Conservation (phyloP, 768 basidiomycete species). For the Calocybe cyanea region DNA sequence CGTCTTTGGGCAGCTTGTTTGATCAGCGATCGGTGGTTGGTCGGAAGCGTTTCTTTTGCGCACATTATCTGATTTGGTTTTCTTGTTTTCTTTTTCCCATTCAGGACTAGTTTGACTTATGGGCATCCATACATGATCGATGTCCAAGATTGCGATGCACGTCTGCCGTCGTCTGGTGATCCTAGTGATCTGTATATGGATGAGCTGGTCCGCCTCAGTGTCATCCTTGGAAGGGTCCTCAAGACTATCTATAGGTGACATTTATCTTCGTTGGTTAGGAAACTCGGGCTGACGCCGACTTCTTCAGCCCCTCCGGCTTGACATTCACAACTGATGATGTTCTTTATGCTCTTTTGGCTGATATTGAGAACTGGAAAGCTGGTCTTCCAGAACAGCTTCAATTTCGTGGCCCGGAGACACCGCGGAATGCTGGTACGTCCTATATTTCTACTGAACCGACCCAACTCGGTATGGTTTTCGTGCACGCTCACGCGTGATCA, state of each 20-base stretch:
- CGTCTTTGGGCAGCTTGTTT: constrained; percentile 94
- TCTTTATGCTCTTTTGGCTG: constrained; percentile 57
- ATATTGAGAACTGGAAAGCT: constrained; percentile 74
- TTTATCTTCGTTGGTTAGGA: background rate
- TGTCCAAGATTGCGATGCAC: constrained; percentile 92
- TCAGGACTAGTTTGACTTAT: constrained; percentile 81
- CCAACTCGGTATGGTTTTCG: background rate
- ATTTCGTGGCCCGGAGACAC: constrained; percentile 68
- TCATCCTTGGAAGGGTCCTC: constrained; percentile 85
- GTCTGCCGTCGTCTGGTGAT: constrained; percentile 87
- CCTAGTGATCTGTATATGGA: constrained; percentile 77
- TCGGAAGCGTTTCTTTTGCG: constrained; percentile 12
- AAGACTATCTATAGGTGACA: constrained; percentile 89
- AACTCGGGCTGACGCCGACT: constrained; percentile 3
- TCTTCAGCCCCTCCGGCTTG: constrained; percentile 76
- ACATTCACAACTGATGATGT: constrained; percentile 81
- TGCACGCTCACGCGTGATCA: constrained; percentile 7
- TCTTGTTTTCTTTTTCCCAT: background rate
- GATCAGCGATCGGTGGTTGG: constrained; percentile 89
- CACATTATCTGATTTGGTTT: constrained; percentile 2
- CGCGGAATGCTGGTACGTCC: constrained; percentile 61
- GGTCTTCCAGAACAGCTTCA: constrained; percentile 74
- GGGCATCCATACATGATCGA: constrained; percentile 97
- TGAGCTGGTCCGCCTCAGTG: constrained; percentile 87
- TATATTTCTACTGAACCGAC: background rate